phyloP scores from a whole-genome alignment of 345 rosid species.

The Cochlearia excelsa region DNA sequence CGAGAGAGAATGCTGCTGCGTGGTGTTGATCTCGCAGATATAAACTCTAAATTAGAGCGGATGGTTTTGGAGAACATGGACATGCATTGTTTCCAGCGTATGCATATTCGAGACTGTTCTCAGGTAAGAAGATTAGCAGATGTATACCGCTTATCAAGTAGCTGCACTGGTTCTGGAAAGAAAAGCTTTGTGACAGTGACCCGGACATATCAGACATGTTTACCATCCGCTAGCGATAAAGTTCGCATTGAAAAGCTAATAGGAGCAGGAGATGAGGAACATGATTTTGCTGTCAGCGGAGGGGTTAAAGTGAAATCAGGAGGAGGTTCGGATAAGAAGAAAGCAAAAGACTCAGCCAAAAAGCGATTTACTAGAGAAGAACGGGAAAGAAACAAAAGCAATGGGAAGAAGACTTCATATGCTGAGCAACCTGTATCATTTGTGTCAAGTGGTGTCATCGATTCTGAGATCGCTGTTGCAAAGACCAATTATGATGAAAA shows the following conservation, averaged over 20 bases:
- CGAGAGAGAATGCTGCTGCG: slow-evolving; percentile 72
- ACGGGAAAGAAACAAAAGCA: slow-evolving; percentile 41
- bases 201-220: slow-evolving; percentile 65
- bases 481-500: slow-evolving; percentile 24
- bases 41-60: slow-evolving; percentile 67
- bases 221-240: slow-evolving; percentile 77
- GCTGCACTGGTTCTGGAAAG: slow-evolving; percentile 77
- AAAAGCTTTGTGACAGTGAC: slow-evolving; percentile 81
- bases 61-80: slow-evolving; percentile 64
- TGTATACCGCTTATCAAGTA: slow-evolving; percentile 60
- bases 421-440: slow-evolving; percentile 79
- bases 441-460: slow-evolving; percentile 64
- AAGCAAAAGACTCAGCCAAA: slow-evolving; percentile 33
- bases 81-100: slow-evolving; percentile 66
- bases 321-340: slow-evolving; percentile 36
- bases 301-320: slow-evolving; percentile 40
- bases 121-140: slow-evolving; percentile 85
- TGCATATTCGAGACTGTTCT: slow-evolving; percentile 87
- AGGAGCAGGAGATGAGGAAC: slow-evolving; percentile 61
- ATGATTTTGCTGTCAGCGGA: slow-evolving; percentile 52
- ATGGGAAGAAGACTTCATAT: slow-evolving; percentile 44
- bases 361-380: slow-evolving; percentile 41
- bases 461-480: slow-evolving; percentile 47
- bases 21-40: slow-evolving; percentile 71
- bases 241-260: slow-evolving; percentile 81